These are phyloP conservation scores for Candida jianshihensis DNA, from an alignment of 805 yeast genomes.

Conservation along the genomic window DNA sequence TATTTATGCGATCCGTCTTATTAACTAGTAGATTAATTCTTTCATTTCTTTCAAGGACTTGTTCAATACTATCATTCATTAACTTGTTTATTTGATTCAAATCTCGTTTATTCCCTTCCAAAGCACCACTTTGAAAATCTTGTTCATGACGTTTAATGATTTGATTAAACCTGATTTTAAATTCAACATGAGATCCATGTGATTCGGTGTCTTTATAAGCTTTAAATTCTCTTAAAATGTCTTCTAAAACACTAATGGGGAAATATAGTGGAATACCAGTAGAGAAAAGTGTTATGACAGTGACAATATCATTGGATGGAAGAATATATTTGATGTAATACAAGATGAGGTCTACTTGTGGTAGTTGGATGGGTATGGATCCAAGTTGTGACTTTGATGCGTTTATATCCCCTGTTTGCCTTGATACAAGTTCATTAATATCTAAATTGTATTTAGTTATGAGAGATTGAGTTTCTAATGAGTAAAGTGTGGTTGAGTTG, in stretches of 20 bases:
- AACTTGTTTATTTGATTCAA: constrained; percentile 48
- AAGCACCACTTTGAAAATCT: constrained; percentile 26
- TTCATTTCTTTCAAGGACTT: constrained; percentile 53
- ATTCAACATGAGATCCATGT: constrained; percentile 31
- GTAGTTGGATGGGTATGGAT: constrained; percentile 10
- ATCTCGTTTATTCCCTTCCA: constrained; percentile 40
- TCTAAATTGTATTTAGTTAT: constrained; percentile 37
- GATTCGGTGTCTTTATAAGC: constrained; percentile 24
- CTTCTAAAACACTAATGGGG: constrained; percentile 15
- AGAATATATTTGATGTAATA: constrained; percentile 17
- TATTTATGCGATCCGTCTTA: constrained; percentile 52
- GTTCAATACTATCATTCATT: constrained; percentile 57
- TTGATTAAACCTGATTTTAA: constrained; percentile 49
- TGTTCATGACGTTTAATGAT: constrained; percentile 48
- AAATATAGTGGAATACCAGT: constrained; percentile 14
- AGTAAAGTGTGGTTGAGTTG: constrained; percentile 54
- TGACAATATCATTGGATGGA: constrained; percentile 17
- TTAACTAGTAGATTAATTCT: constrained; percentile 48
- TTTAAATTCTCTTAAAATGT: constrained; percentile 40
- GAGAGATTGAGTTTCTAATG: constrained; percentile 44
- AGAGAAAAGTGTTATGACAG: constrained; percentile 15
- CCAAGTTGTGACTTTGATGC: constrained; percentile 32
- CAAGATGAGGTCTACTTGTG: constrained; percentile 8
- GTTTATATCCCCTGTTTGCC: constrained; percentile 48
- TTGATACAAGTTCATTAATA: constrained; percentile 46